Evolutionary conservation across 768 basidiomycete genomes (phyloP).

Genomic region (Suillus cothurnatus): DNA sequence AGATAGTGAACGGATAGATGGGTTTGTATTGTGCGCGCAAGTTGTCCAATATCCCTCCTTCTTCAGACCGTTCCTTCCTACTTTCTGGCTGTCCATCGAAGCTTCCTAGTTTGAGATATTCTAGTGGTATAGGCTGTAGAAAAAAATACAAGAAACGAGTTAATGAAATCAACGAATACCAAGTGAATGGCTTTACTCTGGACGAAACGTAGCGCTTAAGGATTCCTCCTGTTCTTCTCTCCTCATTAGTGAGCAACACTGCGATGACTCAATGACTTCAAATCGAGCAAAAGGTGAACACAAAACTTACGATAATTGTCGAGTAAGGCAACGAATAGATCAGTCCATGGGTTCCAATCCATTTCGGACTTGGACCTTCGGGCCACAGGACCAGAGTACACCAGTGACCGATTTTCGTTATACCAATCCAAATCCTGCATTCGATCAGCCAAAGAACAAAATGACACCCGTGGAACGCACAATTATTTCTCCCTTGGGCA

Average conservation of each 20-base stretch:
- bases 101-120: constrained; percentile 71
- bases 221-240: constrained; percentile 49
- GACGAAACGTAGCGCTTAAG: constrained; percentile 59
- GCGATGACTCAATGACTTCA: constrained; percentile 10
- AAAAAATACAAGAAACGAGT: constrained; percentile 11
- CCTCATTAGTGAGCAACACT: constrained; percentile 71
- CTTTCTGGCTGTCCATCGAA: constrained; percentile 63
- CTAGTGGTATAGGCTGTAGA: constrained; percentile 73
- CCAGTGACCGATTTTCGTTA: constrained; percentile 71
- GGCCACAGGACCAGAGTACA: constrained; percentile 65
- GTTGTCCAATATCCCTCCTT: constrained; percentile 56
- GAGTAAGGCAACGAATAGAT: constrained; percentile 64
- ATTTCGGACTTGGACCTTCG: constrained; percentile 65
- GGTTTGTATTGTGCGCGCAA: constrained; percentile 53
- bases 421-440: constrained; percentile 76
- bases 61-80: constrained; percentile 64
- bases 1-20: constrained; percentile 78
- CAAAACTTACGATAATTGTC: constrained; percentile 72
- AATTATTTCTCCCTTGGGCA: constrained; percentile 79
- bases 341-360: constrained; percentile 70
- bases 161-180: constrained; percentile 7
- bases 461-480: constrained; percentile 43
- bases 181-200: constrained; percentile 49
- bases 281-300: background rate
- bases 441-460: constrained; percentile 8